These are phyloP conservation scores for Aureobasidium subglaciale DNA, from an alignment of 2,329 filamentous ascomycete genomes.

Conservation along the genomic window DNA sequence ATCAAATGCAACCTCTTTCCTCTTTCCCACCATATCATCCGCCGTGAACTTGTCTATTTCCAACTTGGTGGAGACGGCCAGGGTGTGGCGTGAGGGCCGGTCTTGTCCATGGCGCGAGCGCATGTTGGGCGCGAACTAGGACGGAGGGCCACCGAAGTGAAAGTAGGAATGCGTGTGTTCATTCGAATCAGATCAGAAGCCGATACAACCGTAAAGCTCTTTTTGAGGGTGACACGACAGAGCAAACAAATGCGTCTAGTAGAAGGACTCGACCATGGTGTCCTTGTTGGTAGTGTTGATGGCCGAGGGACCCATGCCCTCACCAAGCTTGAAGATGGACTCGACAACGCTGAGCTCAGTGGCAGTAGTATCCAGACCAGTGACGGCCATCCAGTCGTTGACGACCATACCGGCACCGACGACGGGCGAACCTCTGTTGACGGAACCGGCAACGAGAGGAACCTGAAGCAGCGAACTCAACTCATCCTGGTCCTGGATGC, in stretches of 20 bases:
- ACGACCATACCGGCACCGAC: conserved; percentile 97
- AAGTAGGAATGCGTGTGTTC: neutral
- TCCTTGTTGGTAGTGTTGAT: conserved; percentile 88
- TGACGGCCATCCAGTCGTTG: conserved; percentile 95
- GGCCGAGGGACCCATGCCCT: conserved; percentile 70
- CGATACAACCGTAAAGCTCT: neutral
- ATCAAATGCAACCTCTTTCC: neutral
- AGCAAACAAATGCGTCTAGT: conserved; percentile 50
- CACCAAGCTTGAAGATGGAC: conserved; percentile 88
- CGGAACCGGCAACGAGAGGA: conserved; percentile 84
- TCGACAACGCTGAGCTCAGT: conserved; percentile 95
- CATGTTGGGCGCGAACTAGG: neutral
- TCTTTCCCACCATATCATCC: neutral
- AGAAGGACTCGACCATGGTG: conserved; percentile 98
- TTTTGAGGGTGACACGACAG: neutral
- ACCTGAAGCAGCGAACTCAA: conserved; percentile 89
- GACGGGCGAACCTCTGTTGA: conserved; percentile 88
- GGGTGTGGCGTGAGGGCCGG: neutral
- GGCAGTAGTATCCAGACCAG: conserved; percentile 88
- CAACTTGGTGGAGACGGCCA: neutral
- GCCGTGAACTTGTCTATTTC: neutral
- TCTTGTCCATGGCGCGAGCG: neutral
- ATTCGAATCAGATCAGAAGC: neutral
- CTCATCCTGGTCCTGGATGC: conserved; percentile 96
- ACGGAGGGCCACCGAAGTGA: neutral